Evolutionary conservation across 495 filamentous ascomycete species (phyloP).

Genomic region (Jackrogersella multiformis): DNA sequence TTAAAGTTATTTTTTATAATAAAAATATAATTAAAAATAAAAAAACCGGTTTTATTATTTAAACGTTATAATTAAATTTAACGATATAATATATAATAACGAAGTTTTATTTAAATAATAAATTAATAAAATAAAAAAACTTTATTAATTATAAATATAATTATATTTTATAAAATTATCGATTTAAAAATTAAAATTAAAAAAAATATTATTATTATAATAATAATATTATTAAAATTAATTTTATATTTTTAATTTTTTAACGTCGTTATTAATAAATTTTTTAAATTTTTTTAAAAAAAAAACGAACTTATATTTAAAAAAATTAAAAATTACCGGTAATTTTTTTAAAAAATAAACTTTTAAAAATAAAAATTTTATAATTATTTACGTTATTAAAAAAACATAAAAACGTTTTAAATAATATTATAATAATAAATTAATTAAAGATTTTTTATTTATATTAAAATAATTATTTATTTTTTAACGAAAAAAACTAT

Average conservation of each 20-base stretch:
- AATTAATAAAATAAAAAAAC: neutral
- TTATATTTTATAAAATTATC: neutral
- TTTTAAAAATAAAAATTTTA: too few species aligned
- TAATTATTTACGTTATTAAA: too few species aligned
- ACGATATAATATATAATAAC: neutral
- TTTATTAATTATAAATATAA: neutral
- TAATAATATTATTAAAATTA: too few species aligned
- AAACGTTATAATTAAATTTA: too few species aligned
- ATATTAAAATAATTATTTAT: too few species aligned
- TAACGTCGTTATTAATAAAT: neutral
- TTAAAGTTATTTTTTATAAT: neutral
- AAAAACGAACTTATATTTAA: neutral
- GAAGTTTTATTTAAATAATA: neutral
- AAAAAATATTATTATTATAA: too few species aligned
- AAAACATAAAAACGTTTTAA: too few species aligned
- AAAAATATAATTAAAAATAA: neutral
- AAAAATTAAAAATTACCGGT: constrained; percentile 1
- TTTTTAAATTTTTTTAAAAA: neutral
- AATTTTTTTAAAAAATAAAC: too few species aligned
- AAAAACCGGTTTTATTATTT: neutral
- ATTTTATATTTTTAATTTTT: too few species aligned
- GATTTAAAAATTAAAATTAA: neutral
- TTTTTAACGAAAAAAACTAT: too few species aligned
- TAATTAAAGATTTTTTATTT: constrained; percentile 6
- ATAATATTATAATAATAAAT: too few species aligned